These are phyloP conservation scores for Ophiostoma perfectum DNA, from an alignment of 2,329 filamentous ascomycete species.

Conservation along the genomic window DNA sequence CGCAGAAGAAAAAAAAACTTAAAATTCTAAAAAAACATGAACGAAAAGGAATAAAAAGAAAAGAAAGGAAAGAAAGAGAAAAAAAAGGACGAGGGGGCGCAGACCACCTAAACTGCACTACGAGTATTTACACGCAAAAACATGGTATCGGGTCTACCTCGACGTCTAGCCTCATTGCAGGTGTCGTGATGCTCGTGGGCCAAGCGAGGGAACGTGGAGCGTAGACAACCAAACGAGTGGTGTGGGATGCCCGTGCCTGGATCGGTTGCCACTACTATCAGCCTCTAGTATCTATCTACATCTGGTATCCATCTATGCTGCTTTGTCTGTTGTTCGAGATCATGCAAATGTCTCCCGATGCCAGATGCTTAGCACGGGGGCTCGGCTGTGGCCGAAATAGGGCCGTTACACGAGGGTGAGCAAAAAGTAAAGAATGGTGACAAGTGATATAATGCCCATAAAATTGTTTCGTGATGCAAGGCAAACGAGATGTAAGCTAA, in stretches of 20 bases:
- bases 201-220: not conserved
- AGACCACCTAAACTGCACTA: not conserved
- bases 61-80: not conserved
- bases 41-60: not conserved
- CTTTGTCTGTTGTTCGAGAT: not conserved
- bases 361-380: not conserved
- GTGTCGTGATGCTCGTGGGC: not conserved
- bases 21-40: not conserved
- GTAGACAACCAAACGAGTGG: not conserved
- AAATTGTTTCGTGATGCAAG: too few relatives aligned
- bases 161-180: not conserved
- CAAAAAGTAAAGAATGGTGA: not conserved
- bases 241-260: slow-evolving; percentile 6
- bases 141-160: not conserved
- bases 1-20: too few relatives aligned
- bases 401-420: slow-evolving; percentile 15
- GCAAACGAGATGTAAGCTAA: too few relatives aligned
- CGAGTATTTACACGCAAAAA: not conserved
- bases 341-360: not conserved
- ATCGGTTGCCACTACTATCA: not conserved
- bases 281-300: slow-evolving; percentile 1
- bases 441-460: not conserved
- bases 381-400: slow-evolving; percentile 19
- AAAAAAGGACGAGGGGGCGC: not conserved
- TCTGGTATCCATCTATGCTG: not conserved